These are phyloP conservation scores for Clavispora vitiphila DNA, from an alignment of 805 yeast genomes.

Conservation along the genomic window DNA sequence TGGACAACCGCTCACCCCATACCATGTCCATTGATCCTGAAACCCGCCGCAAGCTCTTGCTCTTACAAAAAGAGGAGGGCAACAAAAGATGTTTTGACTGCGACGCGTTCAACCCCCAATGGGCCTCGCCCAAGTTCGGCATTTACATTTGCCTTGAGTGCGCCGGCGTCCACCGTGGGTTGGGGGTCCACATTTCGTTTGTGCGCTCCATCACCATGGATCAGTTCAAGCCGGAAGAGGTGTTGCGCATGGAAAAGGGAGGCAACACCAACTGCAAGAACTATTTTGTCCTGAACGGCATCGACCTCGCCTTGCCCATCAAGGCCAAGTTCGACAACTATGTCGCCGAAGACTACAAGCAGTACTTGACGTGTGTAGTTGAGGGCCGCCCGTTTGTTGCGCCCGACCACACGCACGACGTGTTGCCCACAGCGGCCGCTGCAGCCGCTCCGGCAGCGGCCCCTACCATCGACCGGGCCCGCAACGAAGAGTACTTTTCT, in stretches of 20 bases:
- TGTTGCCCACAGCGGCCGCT: conserved; percentile 31
- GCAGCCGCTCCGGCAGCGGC: conserved; percentile 21
- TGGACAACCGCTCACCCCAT: neutral
- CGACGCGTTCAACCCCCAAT: conserved; percentile 93
- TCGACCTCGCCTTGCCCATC: conserved; percentile 60
- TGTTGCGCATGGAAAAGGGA: conserved; percentile 86
- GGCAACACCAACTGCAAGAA: conserved; percentile 75
- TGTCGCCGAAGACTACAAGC: conserved; percentile 93
- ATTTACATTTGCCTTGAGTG: conserved; percentile 96
- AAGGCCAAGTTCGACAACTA: conserved; percentile 78
- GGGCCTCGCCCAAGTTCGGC: conserved; percentile 99
- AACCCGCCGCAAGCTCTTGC: conserved; percentile 69
- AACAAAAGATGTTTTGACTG: conserved; percentile 94
- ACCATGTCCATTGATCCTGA: conserved; percentile 85
- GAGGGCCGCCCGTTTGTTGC: conserved; percentile 70
- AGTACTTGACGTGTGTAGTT: conserved; percentile 65
- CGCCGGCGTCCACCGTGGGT: conserved; percentile 93
- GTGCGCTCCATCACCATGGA: conserved; percentile 98
- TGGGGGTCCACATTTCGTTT: conserved; percentile 95
- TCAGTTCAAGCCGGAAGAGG: conserved; percentile 92
- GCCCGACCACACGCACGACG: conserved; percentile 51
- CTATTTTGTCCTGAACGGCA: conserved; percentile 68
- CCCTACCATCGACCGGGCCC: conserved; percentile 39
- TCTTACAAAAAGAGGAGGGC: conserved; percentile 73
- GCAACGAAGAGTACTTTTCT: conserved; percentile 80